Evolutionary conservation across 352 stramenopile species (phyloP), one percentile per base, ranked within the genome.

Genomic region (Pythium phragmiticola): DNA sequence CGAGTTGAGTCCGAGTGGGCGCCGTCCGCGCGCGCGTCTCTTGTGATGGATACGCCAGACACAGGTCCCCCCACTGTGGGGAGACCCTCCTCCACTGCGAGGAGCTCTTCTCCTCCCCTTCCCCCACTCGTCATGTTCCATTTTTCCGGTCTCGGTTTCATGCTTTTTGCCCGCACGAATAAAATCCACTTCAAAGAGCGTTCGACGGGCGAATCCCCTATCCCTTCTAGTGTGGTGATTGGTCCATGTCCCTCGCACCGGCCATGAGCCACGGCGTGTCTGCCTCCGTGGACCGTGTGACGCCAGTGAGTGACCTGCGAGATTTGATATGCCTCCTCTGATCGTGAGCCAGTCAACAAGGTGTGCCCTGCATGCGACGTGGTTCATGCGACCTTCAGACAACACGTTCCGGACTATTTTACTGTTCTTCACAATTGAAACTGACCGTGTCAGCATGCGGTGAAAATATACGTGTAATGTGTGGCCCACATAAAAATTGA

Each of bases 161-260:
- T 57, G 54, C 12, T 43, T 64, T 21, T 58, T 59, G 45, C 54
- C 57, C 62, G 51, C 47, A 58, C 56, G 55, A 48, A 69, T 64
- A 64, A 69, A 69, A 69, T 60, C 62, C 62, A 69, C 62, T 69
- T 69, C 62, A 64, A 69, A 69, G 55, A 59, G 21, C 33, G 59
- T 53, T 58, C 36, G 28, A 30, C n/a, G 13, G 2, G 16, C 49
- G 48, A 16, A 64, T 63, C 53, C 53, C 62, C 62, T 60, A 69
- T n/a, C 62, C 62, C 46, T 59, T 55, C 17, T 58, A 36, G 37
- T 1, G 3, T 14, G 36, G 1, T 56, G 30, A 69, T 69, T 69
- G 54, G 62, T n/a, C 5, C 11, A 64, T 69, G 62, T 69, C 62
- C 50, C 62, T 64, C 55, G 62, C 50, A 7, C 41, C 30, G 39